Evolutionary conservation across 2,329 filamentous ascomycete species (phyloP), one percentile per base, ranked within the genome.

Genomic region (Fusarium tricinctum): DNA sequence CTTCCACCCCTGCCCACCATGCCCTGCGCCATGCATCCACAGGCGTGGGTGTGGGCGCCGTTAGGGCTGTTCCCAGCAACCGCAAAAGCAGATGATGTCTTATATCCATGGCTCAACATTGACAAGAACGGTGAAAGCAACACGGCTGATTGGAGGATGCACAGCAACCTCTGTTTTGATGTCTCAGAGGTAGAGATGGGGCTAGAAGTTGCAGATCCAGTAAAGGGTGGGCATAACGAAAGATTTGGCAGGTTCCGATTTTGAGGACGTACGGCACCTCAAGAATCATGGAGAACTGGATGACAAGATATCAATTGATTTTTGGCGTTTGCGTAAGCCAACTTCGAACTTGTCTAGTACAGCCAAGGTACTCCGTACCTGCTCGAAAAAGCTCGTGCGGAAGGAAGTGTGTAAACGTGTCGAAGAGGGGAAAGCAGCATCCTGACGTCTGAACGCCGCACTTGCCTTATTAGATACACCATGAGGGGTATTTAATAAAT

Each of bases 31-130:
- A 66, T 70, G 66, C 68, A 51, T 69, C 63, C 58, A 70, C 58
- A 63, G 59, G 58, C 60, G 44, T 72, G 68, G 65, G 69, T 72
- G 66, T 72, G 69, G 59, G 57, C 63, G 56, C 68, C 57, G 69
- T 74, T 74, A 74, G 72, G 72, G 72, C 72, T 74, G 61, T 69
- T 44, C 58, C 59, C 68, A 65, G 54, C 45, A 70, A 69, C 40
- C 59, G 55, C 40, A 58, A 46, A 58, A 61, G 64, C 46, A 64
- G 58, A 35, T 39, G 52, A 66, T 49, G 44, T 53, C 46, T 48
- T 44, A 46, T 22, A 19, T 12, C 20, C 51, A 56, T 65, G 58
- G 43, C 33, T 65, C 47, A 32, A 55, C 22, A 72, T 56, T 56
- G 63, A 56, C 45, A 32, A 51, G 61, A 70, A 75, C 70, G 73